Evolutionary conservation across 306 rosid species (phyloP).

Genomic region (Dicorynia guianensis): DNA sequence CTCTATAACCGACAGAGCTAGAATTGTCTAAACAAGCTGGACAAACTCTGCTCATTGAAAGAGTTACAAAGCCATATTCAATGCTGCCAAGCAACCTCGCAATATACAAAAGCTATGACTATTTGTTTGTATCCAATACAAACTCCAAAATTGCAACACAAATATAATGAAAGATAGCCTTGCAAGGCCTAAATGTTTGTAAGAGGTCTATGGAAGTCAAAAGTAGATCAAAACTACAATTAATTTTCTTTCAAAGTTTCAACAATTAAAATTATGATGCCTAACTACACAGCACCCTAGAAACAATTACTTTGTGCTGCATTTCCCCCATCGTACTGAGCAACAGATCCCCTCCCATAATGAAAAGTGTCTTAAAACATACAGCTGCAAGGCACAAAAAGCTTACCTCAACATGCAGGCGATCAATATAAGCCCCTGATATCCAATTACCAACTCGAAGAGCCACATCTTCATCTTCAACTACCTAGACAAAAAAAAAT

Average conservation of each 20-base stretch:
- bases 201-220: no score
- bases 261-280: not conserved
- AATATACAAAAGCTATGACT: no score
- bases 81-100: not conserved
- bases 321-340: no score
- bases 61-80: not conserved
- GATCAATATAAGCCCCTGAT: constrained; percentile 84
- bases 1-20: not conserved
- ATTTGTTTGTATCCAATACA: not conserved
- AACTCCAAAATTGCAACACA: no score
- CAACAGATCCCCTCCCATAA: no score
- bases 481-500: constrained; percentile 59
- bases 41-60: not conserved
- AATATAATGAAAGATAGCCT: no score
- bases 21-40: not conserved
- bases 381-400: not conserved
- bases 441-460: constrained; percentile 81
- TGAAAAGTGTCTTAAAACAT: no score
- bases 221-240: no score
- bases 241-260: no score
- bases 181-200: no score
- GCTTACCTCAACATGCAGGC: constrained; percentile 82
- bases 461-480: constrained; percentile 88
- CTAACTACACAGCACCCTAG: not conserved
- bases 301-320: no score